Evolutionary conservation across 2,329 filamentous ascomycete species (phyloP), one percentile per base, ranked within the genome.

Genomic region (Claviceps lovelessii): DNA sequence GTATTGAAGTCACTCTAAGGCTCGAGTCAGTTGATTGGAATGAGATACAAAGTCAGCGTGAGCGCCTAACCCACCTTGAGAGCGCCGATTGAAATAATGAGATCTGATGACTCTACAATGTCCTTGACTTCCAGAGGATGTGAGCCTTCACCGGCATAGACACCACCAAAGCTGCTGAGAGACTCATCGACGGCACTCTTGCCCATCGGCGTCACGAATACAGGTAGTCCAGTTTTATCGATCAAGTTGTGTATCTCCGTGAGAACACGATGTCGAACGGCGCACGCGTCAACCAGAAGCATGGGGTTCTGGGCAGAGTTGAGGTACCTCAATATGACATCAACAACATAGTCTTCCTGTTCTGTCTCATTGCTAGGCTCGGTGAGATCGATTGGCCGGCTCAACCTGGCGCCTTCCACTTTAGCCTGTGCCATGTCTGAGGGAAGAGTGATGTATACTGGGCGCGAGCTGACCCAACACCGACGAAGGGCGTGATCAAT

Each of bases 191-290:
- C 79, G 23, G 86, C 86, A 19, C 88, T 81, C 72, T 95, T 95
- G 49, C 89, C 89, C 86, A 94, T 94, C 2, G 89, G 88, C 0
- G 88, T 86, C n/a, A 90, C 86, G 62, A 93, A 94, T 0, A 87
- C 85, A 5, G 90, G 89, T 8, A 95, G 73, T 4, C 80, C 75
- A 1, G 87, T 87, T 68, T 84, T 87, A 57, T 84, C 75, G 52
- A 94, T 73, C 17, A 95, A 73, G 8, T 80, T 78, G 61, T 87
- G 81, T 19, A 89, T 82, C 67, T 93, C 88, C 1, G 80, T 68
- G 1, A 90, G 68, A 17, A 86, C 85, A 46, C 84, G 77, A 64
- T 93, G 86, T 39, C 88, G 82, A 59, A 90, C 83, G 11, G 88
- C 85, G 63, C 88, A 93, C 39, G 86, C 87, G 67, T 95, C 90